Evolutionary conservation across 768 basidiomycete species (phyloP).

Genomic region (Amanita jacksonii): DNA sequence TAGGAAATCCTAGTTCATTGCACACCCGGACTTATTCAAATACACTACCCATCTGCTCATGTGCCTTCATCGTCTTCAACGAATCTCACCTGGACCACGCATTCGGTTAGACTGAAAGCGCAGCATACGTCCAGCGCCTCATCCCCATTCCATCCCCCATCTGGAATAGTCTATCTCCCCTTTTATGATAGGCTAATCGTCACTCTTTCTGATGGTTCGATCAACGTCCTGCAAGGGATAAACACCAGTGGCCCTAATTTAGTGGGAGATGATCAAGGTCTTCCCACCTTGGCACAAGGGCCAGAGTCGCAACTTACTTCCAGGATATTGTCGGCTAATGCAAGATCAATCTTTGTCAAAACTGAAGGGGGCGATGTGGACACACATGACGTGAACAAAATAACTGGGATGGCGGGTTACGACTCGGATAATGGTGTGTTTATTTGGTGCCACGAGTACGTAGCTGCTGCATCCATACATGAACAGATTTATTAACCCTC

Average conservation of each 20-base stretch:
- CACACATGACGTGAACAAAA: constrained; percentile 45
- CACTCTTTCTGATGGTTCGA: constrained; percentile 60
- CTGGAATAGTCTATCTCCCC: constrained; percentile 48
- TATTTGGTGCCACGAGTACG: constrained; percentile 71
- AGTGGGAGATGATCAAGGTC: background rate
- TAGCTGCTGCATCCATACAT: too few relatives aligned
- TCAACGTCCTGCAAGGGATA: constrained; percentile 49
- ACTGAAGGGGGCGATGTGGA: constrained; percentile 33
- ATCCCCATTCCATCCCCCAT: constrained; percentile 47
- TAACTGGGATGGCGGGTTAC: constrained; percentile 35
- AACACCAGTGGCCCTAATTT: constrained; percentile 17
- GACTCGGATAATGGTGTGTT: constrained; percentile 31
- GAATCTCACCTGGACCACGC: constrained; percentile 20
- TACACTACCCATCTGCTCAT: constrained; percentile 38
- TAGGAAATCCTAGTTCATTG: constrained; percentile 51
- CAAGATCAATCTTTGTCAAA: constrained; percentile 40
- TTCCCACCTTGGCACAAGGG: background rate
- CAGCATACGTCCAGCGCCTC: constrained; percentile 20
- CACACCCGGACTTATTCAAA: constrained; percentile 49
- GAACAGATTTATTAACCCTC: too few relatives aligned
- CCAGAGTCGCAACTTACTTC: constrained; percentile 22
- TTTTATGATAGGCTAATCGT: constrained; percentile 45
- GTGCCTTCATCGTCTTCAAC: constrained; percentile 28
- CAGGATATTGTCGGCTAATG: constrained; percentile 36
- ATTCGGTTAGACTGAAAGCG: background rate